Evolutionary conservation across 1,284 basidiomycete genomes (phyloP).

Genomic region (Bjerkandera adusta): DNA sequence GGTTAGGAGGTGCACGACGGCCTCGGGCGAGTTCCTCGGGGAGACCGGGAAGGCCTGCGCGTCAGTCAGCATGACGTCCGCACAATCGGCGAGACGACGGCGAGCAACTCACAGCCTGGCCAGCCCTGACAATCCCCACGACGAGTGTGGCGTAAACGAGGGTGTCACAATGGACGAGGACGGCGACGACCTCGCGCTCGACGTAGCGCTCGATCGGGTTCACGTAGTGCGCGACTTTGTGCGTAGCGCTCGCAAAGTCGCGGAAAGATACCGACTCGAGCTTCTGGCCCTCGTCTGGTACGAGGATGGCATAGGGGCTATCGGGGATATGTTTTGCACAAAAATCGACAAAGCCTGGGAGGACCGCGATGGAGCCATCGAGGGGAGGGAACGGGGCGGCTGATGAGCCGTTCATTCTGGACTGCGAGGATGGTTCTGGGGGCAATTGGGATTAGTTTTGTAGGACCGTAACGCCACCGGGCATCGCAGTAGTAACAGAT

Average conservation of each 20-base stretch:
- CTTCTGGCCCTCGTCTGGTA: slow-evolving; percentile 1
- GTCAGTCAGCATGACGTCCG: background rate
- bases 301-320: slow-evolving; percentile 18
- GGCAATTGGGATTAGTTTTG: no score
- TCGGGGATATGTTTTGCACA: slow-evolving; percentile 31
- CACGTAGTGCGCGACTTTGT: slow-evolving; percentile 32
- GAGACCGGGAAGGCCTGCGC: slow-evolving; percentile 27
- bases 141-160: slow-evolving; percentile 30
- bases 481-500: no score
- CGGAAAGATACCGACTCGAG: slow-evolving; percentile 6
- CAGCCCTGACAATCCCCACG: slow-evolving; percentile 30
- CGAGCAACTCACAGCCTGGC: slow-evolving; percentile 24
- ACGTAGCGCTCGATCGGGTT: slow-evolving; percentile 23
- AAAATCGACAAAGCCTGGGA: slow-evolving; percentile 28
- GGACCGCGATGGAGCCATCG: slow-evolving; percentile 14
- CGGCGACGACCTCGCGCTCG: slow-evolving; percentile 29
- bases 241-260: slow-evolving; percentile 27
- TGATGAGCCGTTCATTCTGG: no score
- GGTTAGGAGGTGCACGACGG: slow-evolving; percentile 15
- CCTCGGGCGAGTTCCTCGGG: slow-evolving; percentile 16
- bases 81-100: background rate
- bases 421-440: no score
- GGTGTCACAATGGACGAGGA: slow-evolving; percentile 30
- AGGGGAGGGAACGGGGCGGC: slow-evolving; percentile 17
- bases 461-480: no score